Evolutionary conservation across 805 yeast genomes (phyloP).

Genomic region (Myxozyma kluyveri): DNA sequence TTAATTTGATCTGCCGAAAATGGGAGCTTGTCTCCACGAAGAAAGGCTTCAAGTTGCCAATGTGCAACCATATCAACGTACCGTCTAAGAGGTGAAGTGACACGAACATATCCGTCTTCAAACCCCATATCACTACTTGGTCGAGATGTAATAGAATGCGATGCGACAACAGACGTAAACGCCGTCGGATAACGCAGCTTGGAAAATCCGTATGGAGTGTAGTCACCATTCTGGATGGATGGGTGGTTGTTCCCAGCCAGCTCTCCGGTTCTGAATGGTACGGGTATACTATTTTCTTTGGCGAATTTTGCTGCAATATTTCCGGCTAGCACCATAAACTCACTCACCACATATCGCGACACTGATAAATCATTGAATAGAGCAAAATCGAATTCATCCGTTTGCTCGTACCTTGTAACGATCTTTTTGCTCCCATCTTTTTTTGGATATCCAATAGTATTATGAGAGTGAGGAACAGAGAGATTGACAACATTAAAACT

Average conservation of each 20-base stretch:
- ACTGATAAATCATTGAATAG: constrained; percentile 37
- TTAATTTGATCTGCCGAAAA: constrained; percentile 14
- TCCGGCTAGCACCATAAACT: constrained; percentile 80
- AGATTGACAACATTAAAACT: too few relatives aligned
- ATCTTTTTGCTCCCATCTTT: not conserved
- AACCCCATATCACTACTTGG: constrained; percentile 45
- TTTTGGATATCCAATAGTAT: not conserved
- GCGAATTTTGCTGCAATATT: constrained; percentile 39
- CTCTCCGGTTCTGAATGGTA: constrained; percentile 23
- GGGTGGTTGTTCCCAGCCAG: not conserved
- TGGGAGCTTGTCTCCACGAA: constrained; percentile 34
- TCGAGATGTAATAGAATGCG: constrained; percentile 2
- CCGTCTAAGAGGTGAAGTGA: constrained; percentile 87
- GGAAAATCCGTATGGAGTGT: constrained; percentile 4
- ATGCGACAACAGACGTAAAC: not conserved
- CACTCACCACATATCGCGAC: constrained; percentile 70
- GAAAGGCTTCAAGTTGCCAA: constrained; percentile 59
- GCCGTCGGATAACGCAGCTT: constrained; percentile 2
- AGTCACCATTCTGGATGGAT: not conserved
- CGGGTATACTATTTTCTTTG: constrained; percentile 31
- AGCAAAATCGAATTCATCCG: not conserved
- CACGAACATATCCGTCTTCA: constrained; percentile 55
- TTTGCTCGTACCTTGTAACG: not conserved
- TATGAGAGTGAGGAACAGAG: not conserved
- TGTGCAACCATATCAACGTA: constrained; percentile 78